Percentiles rank a stretch among this genome's conserved stretches.
Evolutionary conservation across 176 grass and related monocot genomes (phyloP).

Genomic region (Carex littledalei): DNA sequence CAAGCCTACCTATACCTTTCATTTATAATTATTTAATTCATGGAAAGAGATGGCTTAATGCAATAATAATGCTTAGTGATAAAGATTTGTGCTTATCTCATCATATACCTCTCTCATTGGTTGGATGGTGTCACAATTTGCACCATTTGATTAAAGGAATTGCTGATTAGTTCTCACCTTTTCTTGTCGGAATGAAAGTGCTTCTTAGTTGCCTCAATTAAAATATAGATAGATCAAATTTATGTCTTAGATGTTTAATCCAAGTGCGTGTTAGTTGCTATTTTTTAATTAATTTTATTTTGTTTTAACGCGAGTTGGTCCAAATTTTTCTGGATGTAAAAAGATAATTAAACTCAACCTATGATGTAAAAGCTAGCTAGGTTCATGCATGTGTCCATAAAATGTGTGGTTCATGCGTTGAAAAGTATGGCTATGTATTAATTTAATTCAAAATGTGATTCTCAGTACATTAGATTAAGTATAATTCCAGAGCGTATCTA

Average conservation of each 20-base stretch:
- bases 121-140: not conserved
- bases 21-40: not conserved
- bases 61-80: not conserved
- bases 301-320: not conserved
- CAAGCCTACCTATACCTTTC: not conserved
- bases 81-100: not conserved
- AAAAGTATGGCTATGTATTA: not conserved
- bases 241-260: not conserved
- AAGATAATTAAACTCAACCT: too few relatives aligned
- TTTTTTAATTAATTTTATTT: not conserved
- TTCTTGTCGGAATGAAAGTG: slow-evolving; percentile 8
- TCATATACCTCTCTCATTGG: not conserved
- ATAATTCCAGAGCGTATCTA: not conserved
- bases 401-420: not conserved
- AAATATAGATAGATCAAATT: not conserved
- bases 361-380: not conserved
- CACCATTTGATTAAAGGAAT: too few relatives aligned
- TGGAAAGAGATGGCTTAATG: not conserved
- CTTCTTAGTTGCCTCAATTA: not conserved
- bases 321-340: not conserved
- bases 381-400: not conserved
- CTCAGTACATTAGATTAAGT: not conserved
- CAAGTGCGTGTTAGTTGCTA: slow-evolving; percentile 1
- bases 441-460: not conserved
- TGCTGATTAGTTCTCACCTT: not conserved